Conservation (phyloP, 148 eudicot species). For the Agrostemma githago region DNA sequence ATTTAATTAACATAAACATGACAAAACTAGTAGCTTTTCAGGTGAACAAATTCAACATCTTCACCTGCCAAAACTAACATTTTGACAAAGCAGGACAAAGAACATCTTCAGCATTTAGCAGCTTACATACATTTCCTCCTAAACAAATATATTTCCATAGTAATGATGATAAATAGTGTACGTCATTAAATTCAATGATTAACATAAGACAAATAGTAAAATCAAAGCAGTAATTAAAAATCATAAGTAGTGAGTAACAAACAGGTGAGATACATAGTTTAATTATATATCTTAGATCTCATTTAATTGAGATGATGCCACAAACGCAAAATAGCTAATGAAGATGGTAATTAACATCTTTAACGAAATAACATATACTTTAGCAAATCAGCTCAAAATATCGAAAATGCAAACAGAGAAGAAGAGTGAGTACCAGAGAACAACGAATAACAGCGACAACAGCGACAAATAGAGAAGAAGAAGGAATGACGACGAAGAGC, state of each 20-base stretch:
- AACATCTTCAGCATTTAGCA: neutral
- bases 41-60: neutral
- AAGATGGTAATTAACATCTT: too few species aligned
- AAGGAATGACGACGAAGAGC: too few species aligned
- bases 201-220: neutral
- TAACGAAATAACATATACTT: too few species aligned
- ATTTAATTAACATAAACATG: too few species aligned
- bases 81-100: constrained; percentile 4
- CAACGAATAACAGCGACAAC: too few species aligned
- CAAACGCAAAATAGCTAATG: neutral
- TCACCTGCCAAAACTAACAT: constrained; percentile 6
- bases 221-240: neutral
- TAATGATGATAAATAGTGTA: neutral
- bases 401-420: too few species aligned
- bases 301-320: neutral
- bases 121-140: constrained; percentile 5
- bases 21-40: neutral
- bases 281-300: constrained; percentile 8
- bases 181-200: constrained; percentile 12
- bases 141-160: neutral
- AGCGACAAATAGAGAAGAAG: too few species aligned
- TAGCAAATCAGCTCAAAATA: too few species aligned
- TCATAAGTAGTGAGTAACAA: neutral
- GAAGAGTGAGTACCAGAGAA: too few species aligned
- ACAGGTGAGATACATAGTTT: neutral